A percentile compares a stretch with the other conserved stretches of the same genome.
Evolutionary conservation across 768 basidiomycete genomes (phyloP).

Genomic region (Leccinellum rugosiceps): DNA sequence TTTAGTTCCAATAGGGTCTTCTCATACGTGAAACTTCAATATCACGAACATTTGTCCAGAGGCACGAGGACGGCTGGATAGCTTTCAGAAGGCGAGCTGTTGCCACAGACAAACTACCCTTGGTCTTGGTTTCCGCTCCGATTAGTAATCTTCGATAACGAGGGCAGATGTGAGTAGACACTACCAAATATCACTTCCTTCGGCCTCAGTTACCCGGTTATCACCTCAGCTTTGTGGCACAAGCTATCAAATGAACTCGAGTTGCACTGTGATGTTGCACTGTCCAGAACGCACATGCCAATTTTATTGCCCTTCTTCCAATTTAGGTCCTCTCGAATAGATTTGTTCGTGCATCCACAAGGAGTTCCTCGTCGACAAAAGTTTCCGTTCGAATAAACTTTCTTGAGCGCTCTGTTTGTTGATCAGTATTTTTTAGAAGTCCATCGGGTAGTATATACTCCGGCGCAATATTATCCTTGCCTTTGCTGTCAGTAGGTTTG

Average conservation of each 20-base stretch:
- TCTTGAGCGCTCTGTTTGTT: conserved; percentile 72
- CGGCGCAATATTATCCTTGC: conserved; percentile 85
- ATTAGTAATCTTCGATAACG: background rate
- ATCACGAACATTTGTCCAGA: conserved; percentile 84
- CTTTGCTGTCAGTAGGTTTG: conserved; percentile 46
- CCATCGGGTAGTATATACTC: too few relatives aligned
- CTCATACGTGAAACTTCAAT: conserved; percentile 74
- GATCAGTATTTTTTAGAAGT: conserved; percentile 35
- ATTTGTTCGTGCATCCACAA: conserved; percentile 90
- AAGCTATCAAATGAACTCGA: conserved; percentile 84
- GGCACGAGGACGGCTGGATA: conserved; percentile 75
- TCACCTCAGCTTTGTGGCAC: conserved; percentile 86
- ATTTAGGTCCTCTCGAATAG: conserved; percentile 65
- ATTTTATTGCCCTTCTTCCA: conserved; percentile 52
- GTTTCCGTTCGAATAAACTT: conserved; percentile 97
- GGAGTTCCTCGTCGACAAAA: conserved; percentile 82
- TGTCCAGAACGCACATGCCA: conserved; percentile 90
- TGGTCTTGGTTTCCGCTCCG: conserved; percentile 39
- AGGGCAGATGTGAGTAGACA: background rate
- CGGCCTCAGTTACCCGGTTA: conserved; percentile 85
- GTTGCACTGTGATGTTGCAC: conserved; percentile 93
- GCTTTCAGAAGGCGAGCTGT: conserved; percentile 81
- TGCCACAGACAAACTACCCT: conserved; percentile 79
- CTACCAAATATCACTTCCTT: conserved; percentile 88
- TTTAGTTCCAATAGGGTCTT: conserved; percentile 67